Conservation (phyloP, 345 rosid species). For the thale cress (Arabidopsis thaliana) region TAIR10.1 NC_003070.9:1615501-1616000, state of each 20-base stretch:
- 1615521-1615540: constrained; percentile 1
- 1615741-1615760: constrained; percentile 20
- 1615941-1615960: constrained; percentile 29
- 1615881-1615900: constrained; percentile 48
- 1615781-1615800: background rate
- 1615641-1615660: constrained; percentile 5
- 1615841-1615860: constrained; percentile 11
- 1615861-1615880: constrained; percentile 37
- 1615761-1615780: constrained; percentile 7
- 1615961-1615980: constrained; percentile 32
- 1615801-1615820: background rate
- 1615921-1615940: constrained; percentile 44
- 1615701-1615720: constrained; percentile 35
- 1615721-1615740: constrained; percentile 27
- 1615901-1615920: constrained; percentile 32
- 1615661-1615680: constrained; percentile 32
- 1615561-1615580: too few species aligned
- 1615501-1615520: background rate
- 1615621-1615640: constrained; percentile 21
- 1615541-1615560: background rate
- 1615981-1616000: background rate
- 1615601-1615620: constrained; percentile 35
- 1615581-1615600: constrained; percentile 28
- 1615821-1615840: constrained; percentile 9
- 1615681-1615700: constrained; percentile 24